Percentiles rank a stretch among this genome's conserved stretches.
Conservation (phyloP, 139 green algal species). For the Astrephomene gubernaculifera region DNA sequence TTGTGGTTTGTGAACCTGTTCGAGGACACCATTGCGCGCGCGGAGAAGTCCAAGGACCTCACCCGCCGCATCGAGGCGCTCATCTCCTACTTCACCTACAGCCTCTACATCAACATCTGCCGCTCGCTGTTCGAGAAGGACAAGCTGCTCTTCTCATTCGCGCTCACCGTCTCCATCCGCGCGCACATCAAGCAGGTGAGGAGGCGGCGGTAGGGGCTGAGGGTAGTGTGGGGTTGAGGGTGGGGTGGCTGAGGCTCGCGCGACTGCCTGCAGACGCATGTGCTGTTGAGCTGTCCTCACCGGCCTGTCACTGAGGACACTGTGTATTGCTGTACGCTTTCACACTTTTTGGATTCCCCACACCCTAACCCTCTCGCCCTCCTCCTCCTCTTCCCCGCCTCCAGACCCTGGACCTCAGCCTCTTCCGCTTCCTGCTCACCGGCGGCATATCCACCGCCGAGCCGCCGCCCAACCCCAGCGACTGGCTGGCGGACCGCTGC, state of each 20-base stretch:
- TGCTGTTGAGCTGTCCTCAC: too few species aligned
- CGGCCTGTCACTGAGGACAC: not conserved
- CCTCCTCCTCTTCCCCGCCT: not conserved
- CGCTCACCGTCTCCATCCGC: constrained; percentile 65
- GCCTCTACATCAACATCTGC: constrained; percentile 78
- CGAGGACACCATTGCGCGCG: constrained; percentile 56
- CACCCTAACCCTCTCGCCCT: not conserved
- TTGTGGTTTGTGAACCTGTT: constrained; percentile 69
- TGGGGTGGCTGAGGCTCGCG: too few species aligned
- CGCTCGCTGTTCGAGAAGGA: constrained; percentile 87
- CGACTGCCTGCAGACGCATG: too few species aligned
- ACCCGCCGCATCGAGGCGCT: constrained; percentile 58
- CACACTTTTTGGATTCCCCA: not conserved
- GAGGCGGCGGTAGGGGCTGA: too few species aligned
- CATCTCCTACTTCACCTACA: constrained; percentile 71
- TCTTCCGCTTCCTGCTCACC: constrained; percentile 81
- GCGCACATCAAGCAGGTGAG: constrained; percentile 60
- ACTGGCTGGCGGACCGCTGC: constrained; percentile 62
- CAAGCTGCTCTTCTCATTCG: constrained; percentile 87
- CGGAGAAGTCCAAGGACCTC: constrained; percentile 61
- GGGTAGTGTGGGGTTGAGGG: too few species aligned
- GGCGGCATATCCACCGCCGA: constrained; percentile 67
- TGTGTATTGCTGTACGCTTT: not conserved
- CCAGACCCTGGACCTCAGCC: constrained; percentile 58
- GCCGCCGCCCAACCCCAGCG: constrained; percentile 55